phyloP scores from a whole-genome alignment of 805 yeast species.

The Maudiozyma bulderi region DNA sequence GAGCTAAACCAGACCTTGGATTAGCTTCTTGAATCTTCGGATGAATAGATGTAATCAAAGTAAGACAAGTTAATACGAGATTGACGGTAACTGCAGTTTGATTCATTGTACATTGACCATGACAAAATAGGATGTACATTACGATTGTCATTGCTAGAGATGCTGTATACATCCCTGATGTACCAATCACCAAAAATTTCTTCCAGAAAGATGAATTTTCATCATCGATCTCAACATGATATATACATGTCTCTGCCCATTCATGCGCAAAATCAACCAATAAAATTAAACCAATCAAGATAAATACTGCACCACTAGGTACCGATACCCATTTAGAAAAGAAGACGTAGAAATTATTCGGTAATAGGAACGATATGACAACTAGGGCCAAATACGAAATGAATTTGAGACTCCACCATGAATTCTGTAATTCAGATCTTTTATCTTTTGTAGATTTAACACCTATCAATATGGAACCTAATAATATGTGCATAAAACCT shows the following conservation, averaged over 20 bases:
- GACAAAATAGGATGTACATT: slow-evolving; percentile 79
- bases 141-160: slow-evolving; percentile 62
- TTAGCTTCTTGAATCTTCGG: slow-evolving; percentile 84
- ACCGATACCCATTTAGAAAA: slow-evolving; percentile 91
- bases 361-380: slow-evolving; percentile 62
- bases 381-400: slow-evolving; percentile 48
- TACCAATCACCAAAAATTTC: slow-evolving; percentile 72
- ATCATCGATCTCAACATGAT: slow-evolving; percentile 77
- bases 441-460: slow-evolving; percentile 72
- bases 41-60: slow-evolving; percentile 63
- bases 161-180: slow-evolving; percentile 72
- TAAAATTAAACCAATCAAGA: slow-evolving; percentile 80
- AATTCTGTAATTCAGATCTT: slow-evolving; percentile 78
- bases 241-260: slow-evolving; percentile 95
- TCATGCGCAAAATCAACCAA: slow-evolving; percentile 96
- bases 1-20: slow-evolving; percentile 94
- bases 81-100: slow-evolving; percentile 78
- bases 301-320: slow-evolving; percentile 71
- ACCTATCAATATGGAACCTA: slow-evolving; percentile 60
- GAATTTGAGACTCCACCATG: slow-evolving; percentile 79
- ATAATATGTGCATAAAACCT: slow-evolving; percentile 63
- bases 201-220: slow-evolving; percentile 60
- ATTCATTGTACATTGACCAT: slow-evolving; percentile 76
- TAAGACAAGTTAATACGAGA: slow-evolving; percentile 50
- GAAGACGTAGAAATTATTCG: slow-evolving; percentile 75